These are phyloP conservation scores for Euphorbia lathyris DNA, from an alignment of 345 rosid genomes.

Conservation along the genomic window DNA sequence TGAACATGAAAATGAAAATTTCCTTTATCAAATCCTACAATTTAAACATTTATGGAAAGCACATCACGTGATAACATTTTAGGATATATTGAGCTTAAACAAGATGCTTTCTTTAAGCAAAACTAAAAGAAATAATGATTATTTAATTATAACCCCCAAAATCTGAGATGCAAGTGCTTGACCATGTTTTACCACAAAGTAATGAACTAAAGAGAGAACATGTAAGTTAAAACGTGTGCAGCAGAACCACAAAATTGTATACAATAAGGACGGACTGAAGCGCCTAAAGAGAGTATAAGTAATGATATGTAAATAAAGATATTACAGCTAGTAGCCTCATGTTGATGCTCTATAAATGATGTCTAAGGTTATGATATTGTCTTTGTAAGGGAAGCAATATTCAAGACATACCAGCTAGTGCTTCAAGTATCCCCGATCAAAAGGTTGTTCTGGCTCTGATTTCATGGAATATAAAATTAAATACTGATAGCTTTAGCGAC, in stretches of 20 bases:
- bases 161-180: background rate
- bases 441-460: background rate
- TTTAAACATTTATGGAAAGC: background rate
- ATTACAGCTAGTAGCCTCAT: background rate
- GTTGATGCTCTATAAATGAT: background rate
- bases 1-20: too few relatives aligned
- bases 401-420: constrained; percentile 1
- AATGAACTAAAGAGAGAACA: background rate
- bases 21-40: background rate
- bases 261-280: background rate
- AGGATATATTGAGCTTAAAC: background rate
- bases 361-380: background rate
- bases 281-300: background rate
- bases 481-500: background rate
- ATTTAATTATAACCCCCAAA: background rate
- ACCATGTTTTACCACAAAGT: background rate
- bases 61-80: too few relatives aligned
- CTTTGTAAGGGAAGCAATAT: background rate
- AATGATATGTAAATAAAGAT: background rate
- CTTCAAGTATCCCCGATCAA: background rate
- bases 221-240: too few relatives aligned
- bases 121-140: background rate
- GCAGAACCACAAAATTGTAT: background rate
- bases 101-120: background rate
- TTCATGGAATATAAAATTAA: too few relatives aligned